Evolutionary conservation across 805 yeast species (phyloP).

Genomic region (Priceomyces castillae): DNA sequence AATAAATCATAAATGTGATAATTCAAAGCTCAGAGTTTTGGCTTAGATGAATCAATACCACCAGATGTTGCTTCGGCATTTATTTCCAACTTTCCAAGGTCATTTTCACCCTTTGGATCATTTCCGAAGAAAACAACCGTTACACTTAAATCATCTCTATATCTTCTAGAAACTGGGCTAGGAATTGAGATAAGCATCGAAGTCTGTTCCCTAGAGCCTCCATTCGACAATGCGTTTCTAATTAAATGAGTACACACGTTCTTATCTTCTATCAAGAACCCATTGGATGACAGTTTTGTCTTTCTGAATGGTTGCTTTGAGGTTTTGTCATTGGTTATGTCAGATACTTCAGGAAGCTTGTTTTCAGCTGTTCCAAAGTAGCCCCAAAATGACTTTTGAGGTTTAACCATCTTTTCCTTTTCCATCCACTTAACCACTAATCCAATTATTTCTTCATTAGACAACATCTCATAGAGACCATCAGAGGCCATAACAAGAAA

Average conservation of each 20-base stretch:
- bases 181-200: constrained; percentile 89
- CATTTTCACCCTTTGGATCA: constrained; percentile 38
- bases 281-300: constrained; percentile 28
- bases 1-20: not conserved
- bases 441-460: constrained; percentile 90
- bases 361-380: constrained; percentile 40
- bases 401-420: constrained; percentile 58
- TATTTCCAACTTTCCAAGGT: constrained; percentile 51
- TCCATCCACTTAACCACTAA: constrained; percentile 94
- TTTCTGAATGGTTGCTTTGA: constrained; percentile 77
- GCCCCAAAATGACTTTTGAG: constrained; percentile 48
- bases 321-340: constrained; percentile 55
- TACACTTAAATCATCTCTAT: constrained; percentile 94
- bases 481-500: constrained; percentile 92
- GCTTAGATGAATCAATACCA: constrained; percentile 45
- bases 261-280: constrained; percentile 69
- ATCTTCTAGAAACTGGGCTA: constrained; percentile 83
- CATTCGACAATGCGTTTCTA: constrained; percentile 84
- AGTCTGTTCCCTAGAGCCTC: constrained; percentile 85
- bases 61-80: constrained; percentile 59
- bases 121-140: constrained; percentile 92
- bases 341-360: constrained; percentile 61
- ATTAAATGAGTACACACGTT: constrained; percentile 92
- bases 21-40: constrained; percentile 38
- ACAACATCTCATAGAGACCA: constrained; percentile 87